Base-by-base conservation (phyloP, 495 filamentous ascomycete genomes). In the Chaetomium tenue region DNA sequence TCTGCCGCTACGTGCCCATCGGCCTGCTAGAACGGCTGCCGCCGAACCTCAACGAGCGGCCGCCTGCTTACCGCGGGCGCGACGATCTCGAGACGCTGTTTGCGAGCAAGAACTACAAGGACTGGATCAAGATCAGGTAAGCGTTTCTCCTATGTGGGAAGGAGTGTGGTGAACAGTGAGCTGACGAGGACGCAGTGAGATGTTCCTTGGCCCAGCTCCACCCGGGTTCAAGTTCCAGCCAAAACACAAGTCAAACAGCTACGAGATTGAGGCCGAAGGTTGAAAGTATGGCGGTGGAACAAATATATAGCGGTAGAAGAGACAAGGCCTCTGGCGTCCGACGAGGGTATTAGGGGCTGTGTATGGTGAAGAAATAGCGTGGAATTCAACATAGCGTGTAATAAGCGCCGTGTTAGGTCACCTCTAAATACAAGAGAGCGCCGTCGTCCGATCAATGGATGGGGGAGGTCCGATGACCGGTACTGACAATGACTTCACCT, bases 121-220 rank as follows among this genome's bases (percentile, higher is more conserved):
- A 98, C 76, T 98, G 94, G 94, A 90, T 98, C 70, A 98, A 96
- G 82, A 95, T 98, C 71, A 94, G 90, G 92, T 95, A 84, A 75
- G 88, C 37, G 60, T 33, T 26, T 22, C 16, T 30, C 9, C 33
- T 15, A 44, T 5, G 50, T 48, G 37, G 39, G 11, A n/a, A 13
- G 26, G 2, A 9, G 2, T 12, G 15, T 58, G 11, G 12, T 23
- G 46, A 23, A 3, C n/a, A 13, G 15, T 23, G 60, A 37, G 44
- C 61, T 67, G 48, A 58, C 28, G 50, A 52, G 28, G 40, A 28
- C 28, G 26, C 59, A 96, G 92, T 71, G 94, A 98, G 70, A 98
- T 98, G 92, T 98, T 96, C 80, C 84, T 98, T 16, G 94, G 94
- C 20, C 91, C 92, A 40, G 89, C 91, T 30, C 91, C 95, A 62